Evolutionary conservation across 176 grass and related monocot genomes (phyloP).

Genomic region (Tillandsia leiboldiana): DNA sequence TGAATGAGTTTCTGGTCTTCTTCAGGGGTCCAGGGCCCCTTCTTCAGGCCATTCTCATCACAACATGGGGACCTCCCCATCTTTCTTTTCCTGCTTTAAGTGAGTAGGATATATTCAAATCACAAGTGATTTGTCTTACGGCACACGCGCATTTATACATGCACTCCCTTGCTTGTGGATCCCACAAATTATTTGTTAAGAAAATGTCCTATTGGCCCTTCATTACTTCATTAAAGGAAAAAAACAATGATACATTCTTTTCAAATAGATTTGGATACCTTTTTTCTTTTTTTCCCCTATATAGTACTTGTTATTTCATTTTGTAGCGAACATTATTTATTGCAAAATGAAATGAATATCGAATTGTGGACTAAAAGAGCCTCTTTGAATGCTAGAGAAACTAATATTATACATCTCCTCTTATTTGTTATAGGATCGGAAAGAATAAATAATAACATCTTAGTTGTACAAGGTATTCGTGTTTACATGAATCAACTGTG

Average conservation of each 20-base stretch:
- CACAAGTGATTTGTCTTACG: background rate
- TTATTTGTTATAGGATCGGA: too few relatives aligned
- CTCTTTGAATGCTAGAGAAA: too few relatives aligned
- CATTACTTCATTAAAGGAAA: background rate
- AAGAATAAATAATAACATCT: too few relatives aligned
- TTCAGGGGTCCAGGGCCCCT: slow-evolving; percentile 34
- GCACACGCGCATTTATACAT: background rate
- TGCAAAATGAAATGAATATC: too few relatives aligned
- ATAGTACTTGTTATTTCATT: background rate
- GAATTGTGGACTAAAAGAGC: too few relatives aligned
- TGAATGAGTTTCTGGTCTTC: slow-evolving; percentile 30
- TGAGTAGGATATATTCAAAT: background rate
- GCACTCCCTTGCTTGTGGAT: background rate
- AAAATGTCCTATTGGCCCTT: slow-evolving; percentile 1
- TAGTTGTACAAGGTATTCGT: too few relatives aligned
- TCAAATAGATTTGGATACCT: background rate
- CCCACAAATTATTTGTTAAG: background rate
- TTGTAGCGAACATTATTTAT: too few relatives aligned
- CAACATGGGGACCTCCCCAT: slow-evolving; percentile 36
- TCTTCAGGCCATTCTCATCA: slow-evolving; percentile 30
- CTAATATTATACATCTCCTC: too few relatives aligned
- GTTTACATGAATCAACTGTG: too few relatives aligned
- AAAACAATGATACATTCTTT: background rate
- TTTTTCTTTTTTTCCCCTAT: background rate
- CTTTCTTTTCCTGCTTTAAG: background rate